These are phyloP conservation scores for Vitis riparia DNA, from an alignment of 164 flowering plant genomes.

Conservation along the genomic window DNA sequence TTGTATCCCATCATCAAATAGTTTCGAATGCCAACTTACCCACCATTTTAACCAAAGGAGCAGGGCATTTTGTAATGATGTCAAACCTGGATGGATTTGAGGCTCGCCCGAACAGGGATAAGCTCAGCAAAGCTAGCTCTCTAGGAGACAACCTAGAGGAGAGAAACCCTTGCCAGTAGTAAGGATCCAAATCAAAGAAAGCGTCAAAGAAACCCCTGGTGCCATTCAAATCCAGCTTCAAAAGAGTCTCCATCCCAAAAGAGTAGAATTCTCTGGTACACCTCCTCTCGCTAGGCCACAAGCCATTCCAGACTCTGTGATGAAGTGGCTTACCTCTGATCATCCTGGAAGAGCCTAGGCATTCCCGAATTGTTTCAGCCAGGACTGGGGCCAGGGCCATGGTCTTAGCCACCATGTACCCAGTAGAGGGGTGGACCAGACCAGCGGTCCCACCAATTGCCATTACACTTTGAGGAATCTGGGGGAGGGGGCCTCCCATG, in stretches of 20 bases:
- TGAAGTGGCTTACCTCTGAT: constrained; percentile 59
- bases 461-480: constrained; percentile 59
- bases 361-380: constrained; percentile 55
- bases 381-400: constrained; percentile 46
- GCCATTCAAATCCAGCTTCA: constrained; percentile 71
- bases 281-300: constrained; percentile 64
- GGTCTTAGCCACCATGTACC: constrained; percentile 63
- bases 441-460: constrained; percentile 71
- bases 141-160: constrained; percentile 38
- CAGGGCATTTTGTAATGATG: constrained; percentile 65
- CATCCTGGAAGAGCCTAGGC: constrained; percentile 78
- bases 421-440: constrained; percentile 72
- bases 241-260: constrained; percentile 79
- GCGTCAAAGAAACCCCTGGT: constrained; percentile 74
- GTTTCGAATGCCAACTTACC: constrained; percentile 53
- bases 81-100: constrained; percentile 56
- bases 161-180: constrained; percentile 66
- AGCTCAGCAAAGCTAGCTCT: constrained; percentile 54
- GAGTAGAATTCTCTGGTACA: constrained; percentile 51
- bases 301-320: constrained; percentile 52
- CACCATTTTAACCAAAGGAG: constrained; percentile 60
- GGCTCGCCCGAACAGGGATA: constrained; percentile 55
- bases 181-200: constrained; percentile 68
- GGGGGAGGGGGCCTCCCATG: constrained; percentile 89
- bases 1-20: constrained; percentile 16